Evolutionary conservation across 2,329 filamentous ascomycete genomes (phyloP).

Genomic region (Karstenula rhodostoma): DNA sequence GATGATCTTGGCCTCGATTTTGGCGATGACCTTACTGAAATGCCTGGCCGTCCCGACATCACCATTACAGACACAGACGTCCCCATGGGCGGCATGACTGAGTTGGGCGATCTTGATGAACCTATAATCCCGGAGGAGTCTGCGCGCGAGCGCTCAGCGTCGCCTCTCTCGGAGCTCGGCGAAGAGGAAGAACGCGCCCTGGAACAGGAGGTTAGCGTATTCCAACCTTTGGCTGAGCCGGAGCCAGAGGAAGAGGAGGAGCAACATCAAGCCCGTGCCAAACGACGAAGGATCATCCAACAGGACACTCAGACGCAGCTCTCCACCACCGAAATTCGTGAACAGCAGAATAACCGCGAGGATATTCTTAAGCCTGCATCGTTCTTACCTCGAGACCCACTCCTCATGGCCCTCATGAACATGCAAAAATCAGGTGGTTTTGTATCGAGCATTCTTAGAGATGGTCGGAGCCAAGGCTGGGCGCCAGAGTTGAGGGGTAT

Average conservation of each 20-base stretch:
- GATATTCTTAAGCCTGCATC: slow-evolving; percentile 84
- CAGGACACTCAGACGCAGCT: slow-evolving; percentile 85
- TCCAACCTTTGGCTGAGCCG: slow-evolving; percentile 53
- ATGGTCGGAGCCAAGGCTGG: slow-evolving; percentile 80
- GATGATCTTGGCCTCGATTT: slow-evolving; percentile 59
- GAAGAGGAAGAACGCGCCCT: slow-evolving; percentile 67
- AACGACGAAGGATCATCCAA: slow-evolving; percentile 81
- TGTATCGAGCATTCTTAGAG: slow-evolving; percentile 84
- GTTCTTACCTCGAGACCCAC: slow-evolving; percentile 86
- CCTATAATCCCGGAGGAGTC: slow-evolving; percentile 58
- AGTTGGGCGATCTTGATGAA: slow-evolving; percentile 48
- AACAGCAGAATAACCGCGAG: slow-evolving; percentile 84
- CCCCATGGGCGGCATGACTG: slow-evolving; percentile 59
- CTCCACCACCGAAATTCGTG: slow-evolving; percentile 78
- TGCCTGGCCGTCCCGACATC: slow-evolving; percentile 34
- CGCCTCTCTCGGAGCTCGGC: slow-evolving; percentile 63
- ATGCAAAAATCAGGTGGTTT: slow-evolving; percentile 93
- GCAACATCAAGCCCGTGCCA: slow-evolving; percentile 73
- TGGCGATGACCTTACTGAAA: slow-evolving; percentile 43
- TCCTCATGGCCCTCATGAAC: slow-evolving; percentile 85
- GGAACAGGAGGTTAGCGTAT: slow-evolving; percentile 64
- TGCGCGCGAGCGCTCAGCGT: slow-evolving; percentile 56
- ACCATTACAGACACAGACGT: slow-evolving; percentile 50
- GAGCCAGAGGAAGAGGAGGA: slow-evolving; percentile 63
- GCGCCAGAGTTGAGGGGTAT: slow-evolving; percentile 93